phyloP scores from a whole-genome alignment of 768 basidiomycete species.

The Lanmaoa rubissima region DNA sequence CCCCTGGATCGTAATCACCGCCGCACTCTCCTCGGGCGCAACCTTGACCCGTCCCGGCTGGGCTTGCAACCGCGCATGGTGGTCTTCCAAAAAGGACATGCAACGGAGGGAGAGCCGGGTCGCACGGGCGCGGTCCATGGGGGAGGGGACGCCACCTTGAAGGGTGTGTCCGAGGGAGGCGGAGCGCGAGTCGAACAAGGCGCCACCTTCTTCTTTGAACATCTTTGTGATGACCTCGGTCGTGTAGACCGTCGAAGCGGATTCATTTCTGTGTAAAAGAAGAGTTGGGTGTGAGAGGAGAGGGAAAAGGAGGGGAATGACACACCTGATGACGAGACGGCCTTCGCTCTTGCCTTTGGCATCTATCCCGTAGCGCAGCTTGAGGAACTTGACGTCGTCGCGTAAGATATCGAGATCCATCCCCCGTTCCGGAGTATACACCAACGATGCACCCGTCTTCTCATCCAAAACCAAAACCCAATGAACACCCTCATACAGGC shows the following conservation, averaged over 20 bases:
- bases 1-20: conserved; percentile 89
- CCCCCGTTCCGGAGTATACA: conserved; percentile 92
- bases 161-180: conserved; percentile 97
- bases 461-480: too few relatives aligned
- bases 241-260: conserved; percentile 83
- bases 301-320: not conserved
- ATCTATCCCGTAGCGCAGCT: conserved; percentile 81
- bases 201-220: conserved; percentile 90
- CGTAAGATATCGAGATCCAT: conserved; percentile 81
- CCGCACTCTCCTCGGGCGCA: conserved; percentile 66
- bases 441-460: conserved; percentile 86
- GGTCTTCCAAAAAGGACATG: conserved; percentile 90
- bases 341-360: conserved; percentile 89
- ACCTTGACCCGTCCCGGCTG: conserved; percentile 53
- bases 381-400: conserved; percentile 85
- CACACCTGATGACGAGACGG: conserved; percentile 86
- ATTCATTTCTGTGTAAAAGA: conserved; percentile 64
- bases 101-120: conserved; percentile 87
- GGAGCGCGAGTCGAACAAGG: conserved; percentile 88
- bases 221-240: conserved; percentile 92
- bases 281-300: not conserved
- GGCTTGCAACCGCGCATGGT: conserved; percentile 56
- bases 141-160: conserved; percentile 94
- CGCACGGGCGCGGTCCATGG: conserved; percentile 89
- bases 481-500: not conserved